Evolutionary conservation across 805 yeast genomes (phyloP).

Genomic region (Tetrapisispora fleetii): DNA sequence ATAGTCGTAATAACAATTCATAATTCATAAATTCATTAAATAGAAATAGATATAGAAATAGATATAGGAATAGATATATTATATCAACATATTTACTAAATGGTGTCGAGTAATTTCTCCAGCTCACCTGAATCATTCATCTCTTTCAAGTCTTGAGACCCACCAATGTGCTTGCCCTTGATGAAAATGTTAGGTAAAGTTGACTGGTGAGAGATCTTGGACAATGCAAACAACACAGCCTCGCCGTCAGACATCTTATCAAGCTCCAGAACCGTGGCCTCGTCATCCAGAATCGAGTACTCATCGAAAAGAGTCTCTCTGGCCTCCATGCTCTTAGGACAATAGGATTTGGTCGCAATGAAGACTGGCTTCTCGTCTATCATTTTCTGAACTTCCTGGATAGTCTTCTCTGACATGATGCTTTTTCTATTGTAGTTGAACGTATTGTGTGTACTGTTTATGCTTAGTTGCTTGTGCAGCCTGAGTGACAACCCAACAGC

Average conservation of each 20-base stretch:
- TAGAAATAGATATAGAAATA: neutral
- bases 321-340: constrained; percentile 52
- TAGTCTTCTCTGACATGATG: constrained; percentile 28
- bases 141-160: constrained; percentile 79
- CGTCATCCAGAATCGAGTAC: constrained; percentile 35
- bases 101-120: constrained; percentile 19
- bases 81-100: neutral
- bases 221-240: constrained; percentile 70
- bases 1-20: neutral
- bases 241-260: constrained; percentile 56
- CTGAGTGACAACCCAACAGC: too few species aligned
- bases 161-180: constrained; percentile 87
- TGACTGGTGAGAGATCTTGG: constrained; percentile 71
- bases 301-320: constrained; percentile 29
- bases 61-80: neutral
- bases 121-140: constrained; percentile 55
- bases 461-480: too few species aligned
- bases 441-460: neutral
- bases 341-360: constrained; percentile 71
- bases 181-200: constrained; percentile 92
- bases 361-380: constrained; percentile 60
- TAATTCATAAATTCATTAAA: constrained; percentile 1
- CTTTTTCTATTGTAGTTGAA: neutral
- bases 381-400: constrained; percentile 48
- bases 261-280: constrained; percentile 33